Evolutionary conservation across 495 filamentous ascomycete species (phyloP).

Genomic region (Lophium mytilinum): DNA sequence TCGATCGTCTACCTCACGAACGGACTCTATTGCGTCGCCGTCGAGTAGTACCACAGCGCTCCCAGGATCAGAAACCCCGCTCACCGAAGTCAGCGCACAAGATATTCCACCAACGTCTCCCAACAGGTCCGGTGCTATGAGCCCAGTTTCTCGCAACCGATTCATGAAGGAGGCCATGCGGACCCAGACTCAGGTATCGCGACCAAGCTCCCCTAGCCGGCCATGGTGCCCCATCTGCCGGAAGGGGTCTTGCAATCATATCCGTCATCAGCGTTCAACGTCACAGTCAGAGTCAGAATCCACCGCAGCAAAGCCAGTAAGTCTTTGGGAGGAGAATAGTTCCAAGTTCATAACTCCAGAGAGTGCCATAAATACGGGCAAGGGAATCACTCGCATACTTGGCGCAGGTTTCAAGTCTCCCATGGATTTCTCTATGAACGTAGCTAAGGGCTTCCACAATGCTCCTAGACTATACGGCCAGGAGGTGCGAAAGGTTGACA

Average conservation of each 20-base stretch:
- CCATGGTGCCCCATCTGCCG: not conserved
- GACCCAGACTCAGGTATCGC: slow-evolving; percentile 13
- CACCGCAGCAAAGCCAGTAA: too few relatives aligned
- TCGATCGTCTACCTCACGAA: slow-evolving; percentile 2
- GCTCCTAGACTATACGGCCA: slow-evolving; percentile 72
- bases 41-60: slow-evolving; percentile 13
- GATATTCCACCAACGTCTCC: slow-evolving; percentile 4
- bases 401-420: slow-evolving; percentile 62
- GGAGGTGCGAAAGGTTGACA: slow-evolving; percentile 57
- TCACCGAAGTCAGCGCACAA: slow-evolving; percentile 1
- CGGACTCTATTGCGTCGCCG: not conserved
- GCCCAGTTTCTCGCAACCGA: not conserved
- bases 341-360: slow-evolving; percentile 28
- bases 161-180: slow-evolving; percentile 24
- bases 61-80: slow-evolving; percentile 1
- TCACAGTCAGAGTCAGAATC: slow-evolving; percentile 7
- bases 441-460: slow-evolving; percentile 83
- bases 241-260: not conserved
- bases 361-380: slow-evolving; percentile 51
- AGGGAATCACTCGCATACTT: slow-evolving; percentile 59
- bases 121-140: not conserved
- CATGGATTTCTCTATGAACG: slow-evolving; percentile 67
- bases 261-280: not conserved
- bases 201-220: slow-evolving; percentile 3
- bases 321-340: too few relatives aligned